Conservation (phyloP, 805 yeast genomes). For the Ogataea minuta region DNA sequence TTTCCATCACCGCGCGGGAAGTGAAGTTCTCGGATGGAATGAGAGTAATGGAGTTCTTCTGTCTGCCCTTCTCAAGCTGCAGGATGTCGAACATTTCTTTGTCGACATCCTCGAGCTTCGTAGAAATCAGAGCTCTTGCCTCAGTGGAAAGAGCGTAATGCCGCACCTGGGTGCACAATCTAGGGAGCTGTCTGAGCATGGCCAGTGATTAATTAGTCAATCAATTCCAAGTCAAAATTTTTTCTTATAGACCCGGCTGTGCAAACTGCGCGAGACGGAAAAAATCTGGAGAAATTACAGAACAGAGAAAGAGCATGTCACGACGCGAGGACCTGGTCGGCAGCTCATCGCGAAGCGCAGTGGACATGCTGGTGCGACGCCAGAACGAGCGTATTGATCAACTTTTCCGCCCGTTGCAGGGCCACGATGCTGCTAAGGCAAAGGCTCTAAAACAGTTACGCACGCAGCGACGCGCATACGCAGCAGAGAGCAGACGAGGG, state of each 20-base stretch:
- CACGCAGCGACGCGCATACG: conserved; percentile 14
- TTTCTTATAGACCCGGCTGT: not conserved
- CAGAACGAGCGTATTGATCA: conserved; percentile 16
- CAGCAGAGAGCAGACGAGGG: conserved; percentile 21
- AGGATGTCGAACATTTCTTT: conserved; percentile 83
- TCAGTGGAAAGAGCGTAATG: conserved; percentile 37
- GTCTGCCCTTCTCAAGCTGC: conserved; percentile 76
- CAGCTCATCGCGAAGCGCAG: not conserved
- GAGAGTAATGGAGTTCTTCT: conserved; percentile 85
- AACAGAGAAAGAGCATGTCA: conserved; percentile 1
- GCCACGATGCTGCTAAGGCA: conserved; percentile 1
- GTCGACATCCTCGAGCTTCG: conserved; percentile 66
- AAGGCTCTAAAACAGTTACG: conserved; percentile 13
- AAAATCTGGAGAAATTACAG: conserved; percentile 6
- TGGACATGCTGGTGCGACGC: conserved; percentile 3
- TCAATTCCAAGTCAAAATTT: conserved; percentile 9
- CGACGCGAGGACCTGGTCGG: not conserved
- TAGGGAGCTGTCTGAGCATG: conserved; percentile 11
- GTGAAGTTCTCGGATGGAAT: conserved; percentile 97
- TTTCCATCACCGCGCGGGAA: conserved; percentile 90
- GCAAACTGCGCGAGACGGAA: conserved; percentile 9
- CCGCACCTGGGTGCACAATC: conserved; percentile 9
- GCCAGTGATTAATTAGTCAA: not conserved
- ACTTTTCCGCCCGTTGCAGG: conserved; percentile 24
- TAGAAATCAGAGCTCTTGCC: conserved; percentile 55